Base-by-base conservation (phyloP, 768 basidiomycete genomes). In the Mycena latifolia region DNA sequence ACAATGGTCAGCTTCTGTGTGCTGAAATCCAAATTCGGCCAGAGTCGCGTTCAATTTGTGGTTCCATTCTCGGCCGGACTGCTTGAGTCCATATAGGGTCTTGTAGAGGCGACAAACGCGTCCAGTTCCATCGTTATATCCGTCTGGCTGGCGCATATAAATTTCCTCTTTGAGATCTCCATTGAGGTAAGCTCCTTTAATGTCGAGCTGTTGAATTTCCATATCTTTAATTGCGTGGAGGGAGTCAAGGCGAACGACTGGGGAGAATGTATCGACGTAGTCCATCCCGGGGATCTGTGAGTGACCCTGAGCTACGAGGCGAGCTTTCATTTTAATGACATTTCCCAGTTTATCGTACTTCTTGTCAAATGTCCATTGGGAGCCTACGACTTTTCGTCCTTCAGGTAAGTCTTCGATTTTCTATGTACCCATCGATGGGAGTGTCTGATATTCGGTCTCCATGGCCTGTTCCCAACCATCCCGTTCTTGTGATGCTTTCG, bases 121-220 rank as follows among this genome's bases (percentile, higher is more conserved):
- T 52, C 51, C 51, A 29, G 4, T 52, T 52, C 29, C 33, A 24
- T 52, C 51, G 51, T 52, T 29, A 52, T 31, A 52, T 9, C 51
- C 51, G 27, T 52, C 51, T 35, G 51, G 28, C 33, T 52, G 51
- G 20, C 51, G 20, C 51, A 52, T 52, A 22, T 52, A 52, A 15
- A 52, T 52, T 29, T 52, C 51, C 14, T 29, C 41, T 43, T 43
- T 43, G 41, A 43, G 41, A 43, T 43, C 41, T 43, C 41, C 41
- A 22, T 43, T 43, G 5, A 43, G 41, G 41, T 43, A 43, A 43
- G 41, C 41, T 43, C 41, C 41, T 43, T 43, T 43, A 22, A 52
- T 52, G 33, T 52, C 29, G 29, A 52, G 51, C 51, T 52, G 51
- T 52, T 52, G 51, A 31, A 52, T 52, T 52, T 52, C 51, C 51